Percentiles rank a stretch among this genome's conserved stretches.
phyloP scores from a whole-genome alignment of 2,329 filamentous ascomycete genomes.

The Chaetomium olivaceum region DNA sequence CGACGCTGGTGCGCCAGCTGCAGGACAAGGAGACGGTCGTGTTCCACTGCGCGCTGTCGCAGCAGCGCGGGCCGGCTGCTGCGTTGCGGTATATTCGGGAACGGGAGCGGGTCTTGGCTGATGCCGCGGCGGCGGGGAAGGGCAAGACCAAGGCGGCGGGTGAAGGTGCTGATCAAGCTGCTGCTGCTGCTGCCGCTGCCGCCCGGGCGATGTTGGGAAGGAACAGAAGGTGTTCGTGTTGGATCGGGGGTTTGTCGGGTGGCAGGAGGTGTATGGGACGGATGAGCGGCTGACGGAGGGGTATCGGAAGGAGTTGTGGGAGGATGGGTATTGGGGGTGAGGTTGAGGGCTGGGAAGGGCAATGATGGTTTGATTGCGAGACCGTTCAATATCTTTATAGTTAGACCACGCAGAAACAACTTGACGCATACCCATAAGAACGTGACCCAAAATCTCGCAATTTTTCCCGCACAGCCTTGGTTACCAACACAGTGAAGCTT shows the following conservation, averaged over 20 bases:
- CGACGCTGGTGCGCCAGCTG: conserved; percentile 78
- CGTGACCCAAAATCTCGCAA: no score
- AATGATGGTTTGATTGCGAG: no score
- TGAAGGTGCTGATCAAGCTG: conserved; percentile 35
- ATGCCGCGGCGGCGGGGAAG: conserved; percentile 39
- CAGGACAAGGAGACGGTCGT: conserved; percentile 79
- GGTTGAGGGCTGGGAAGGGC: background rate
- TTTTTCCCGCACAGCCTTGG: no score
- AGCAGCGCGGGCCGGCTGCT: conserved; percentile 84
- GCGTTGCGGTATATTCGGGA: conserved; percentile 78
- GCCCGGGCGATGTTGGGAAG: conserved; percentile 30
- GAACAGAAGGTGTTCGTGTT: conserved; percentile 77
- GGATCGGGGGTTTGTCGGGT: conserved; percentile 80
- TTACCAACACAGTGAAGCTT: background rate
- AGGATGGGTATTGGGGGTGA: conserved; percentile 50
- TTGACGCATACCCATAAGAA: no score
- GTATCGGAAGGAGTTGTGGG: conserved; percentile 84
- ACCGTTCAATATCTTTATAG: no score
- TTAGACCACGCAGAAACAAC: no score
- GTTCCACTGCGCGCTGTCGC: conserved; percentile 91
- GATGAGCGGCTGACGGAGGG: conserved; percentile 81
- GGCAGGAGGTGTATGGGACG: conserved; percentile 81
- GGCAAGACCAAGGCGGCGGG: no score
- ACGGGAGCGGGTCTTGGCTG: conserved; percentile 46
- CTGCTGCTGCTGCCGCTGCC: conserved; percentile 28